Evolutionary conservation across 768 basidiomycete species (phyloP).

Genomic region (Hydnum rufescens): DNA sequence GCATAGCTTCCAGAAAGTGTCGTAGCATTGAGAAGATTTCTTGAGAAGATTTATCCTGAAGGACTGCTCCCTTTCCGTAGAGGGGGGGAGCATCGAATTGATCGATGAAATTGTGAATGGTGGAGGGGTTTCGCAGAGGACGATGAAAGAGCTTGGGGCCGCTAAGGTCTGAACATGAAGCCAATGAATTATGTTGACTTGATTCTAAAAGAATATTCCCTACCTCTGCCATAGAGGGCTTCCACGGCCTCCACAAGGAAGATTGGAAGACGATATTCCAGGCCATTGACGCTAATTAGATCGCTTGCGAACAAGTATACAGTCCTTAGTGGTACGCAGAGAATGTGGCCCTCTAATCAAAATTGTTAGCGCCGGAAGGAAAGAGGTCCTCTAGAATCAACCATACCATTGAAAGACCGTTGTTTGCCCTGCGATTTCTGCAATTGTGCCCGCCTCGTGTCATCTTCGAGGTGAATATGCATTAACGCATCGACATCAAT

Average conservation of each 20-base stretch:
- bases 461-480: not conserved
- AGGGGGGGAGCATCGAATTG: not conserved
- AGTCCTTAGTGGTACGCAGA: not conserved
- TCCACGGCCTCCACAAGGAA: not conserved
- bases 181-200: too few species aligned
- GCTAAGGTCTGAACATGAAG: too few species aligned
- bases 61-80: not conserved
- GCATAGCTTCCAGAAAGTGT: not conserved
- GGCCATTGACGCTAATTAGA: not conserved
- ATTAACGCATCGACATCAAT: not conserved
- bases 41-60: not conserved
- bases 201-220: not conserved
- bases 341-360: not conserved
- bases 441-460: not conserved
- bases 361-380: not conserved
- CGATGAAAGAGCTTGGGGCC: too few species aligned
- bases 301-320: not conserved
- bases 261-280: not conserved
- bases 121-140: not conserved
- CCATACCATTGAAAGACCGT: too few species aligned
- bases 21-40: not conserved
- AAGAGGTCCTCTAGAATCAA: too few species aligned
- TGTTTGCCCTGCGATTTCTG: not conserved
- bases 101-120: not conserved
- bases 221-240: not conserved